phyloP scores from a whole-genome alignment of 805 yeast species.

The Saitoella complicata region DNA sequence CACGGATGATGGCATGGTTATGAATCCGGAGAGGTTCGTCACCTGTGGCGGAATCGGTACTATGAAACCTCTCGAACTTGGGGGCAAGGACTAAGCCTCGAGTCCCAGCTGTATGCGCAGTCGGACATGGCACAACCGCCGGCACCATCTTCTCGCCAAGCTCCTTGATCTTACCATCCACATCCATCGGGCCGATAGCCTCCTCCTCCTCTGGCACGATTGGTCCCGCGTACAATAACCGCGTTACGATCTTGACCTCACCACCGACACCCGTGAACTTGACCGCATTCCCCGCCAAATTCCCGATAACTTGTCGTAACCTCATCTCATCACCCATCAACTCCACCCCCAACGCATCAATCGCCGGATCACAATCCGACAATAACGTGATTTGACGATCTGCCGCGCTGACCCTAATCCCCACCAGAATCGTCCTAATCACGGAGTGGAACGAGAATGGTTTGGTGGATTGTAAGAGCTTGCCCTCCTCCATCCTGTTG shows the following conservation, averaged over 20 bases:
- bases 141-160: slow-evolving; percentile 5
- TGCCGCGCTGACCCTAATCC: slow-evolving; percentile 33
- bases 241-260: too few relatives aligned
- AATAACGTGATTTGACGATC: slow-evolving; percentile 29
- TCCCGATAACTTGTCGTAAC: slow-evolving; percentile 34
- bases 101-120: too few relatives aligned
- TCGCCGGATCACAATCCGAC: slow-evolving; percentile 25
- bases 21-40: too few relatives aligned
- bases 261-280: slow-evolving; percentile 25
- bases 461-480: slow-evolving; percentile 28
- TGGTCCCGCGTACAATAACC: too few relatives aligned
- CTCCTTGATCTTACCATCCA: slow-evolving; percentile 30
- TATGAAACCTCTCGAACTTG: too few relatives aligned
- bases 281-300: slow-evolving; percentile 37
- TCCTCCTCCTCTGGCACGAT: too few relatives aligned
- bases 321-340: slow-evolving; percentile 32
- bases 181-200: not conserved
- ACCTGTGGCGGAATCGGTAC: too few relatives aligned
- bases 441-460: slow-evolving; percentile 31
- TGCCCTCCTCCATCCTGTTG: slow-evolving; percentile 40
- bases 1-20: not conserved
- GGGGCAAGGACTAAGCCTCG: too few relatives aligned
- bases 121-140: too few relatives aligned
- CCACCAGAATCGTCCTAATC: slow-evolving; percentile 30
- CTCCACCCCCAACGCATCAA: slow-evolving; percentile 18